phyloP scores from a whole-genome alignment of 1,139 yeast genomes.

The Hansenula sp. region DNA sequence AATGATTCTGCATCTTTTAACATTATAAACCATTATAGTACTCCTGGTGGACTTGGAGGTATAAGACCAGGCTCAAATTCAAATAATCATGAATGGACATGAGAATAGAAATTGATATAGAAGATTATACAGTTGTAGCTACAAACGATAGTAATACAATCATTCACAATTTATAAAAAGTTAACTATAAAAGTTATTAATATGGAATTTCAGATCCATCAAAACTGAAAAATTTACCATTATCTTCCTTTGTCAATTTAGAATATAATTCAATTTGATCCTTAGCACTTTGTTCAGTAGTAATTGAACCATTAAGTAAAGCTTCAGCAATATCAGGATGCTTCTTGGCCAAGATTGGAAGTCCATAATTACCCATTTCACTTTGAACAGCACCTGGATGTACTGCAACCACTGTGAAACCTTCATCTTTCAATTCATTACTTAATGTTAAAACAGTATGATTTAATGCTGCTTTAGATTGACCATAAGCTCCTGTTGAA shows the following conservation, averaged over 20 bases:
- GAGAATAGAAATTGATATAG: not conserved
- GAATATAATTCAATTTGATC: not conserved
- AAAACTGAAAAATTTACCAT: conserved; percentile 5
- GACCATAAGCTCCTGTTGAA: conserved; percentile 26
- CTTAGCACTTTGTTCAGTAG: conserved; percentile 1
- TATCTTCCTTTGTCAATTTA: conserved; percentile 1
- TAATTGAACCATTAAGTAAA: not conserved
- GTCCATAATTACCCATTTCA: not conserved
- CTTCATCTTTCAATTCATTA: conserved; percentile 21
- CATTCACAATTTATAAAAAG: too few relatives aligned
- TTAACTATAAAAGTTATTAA: not conserved
- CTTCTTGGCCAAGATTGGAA: conserved; percentile 12
- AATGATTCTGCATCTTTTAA: conserved; percentile 6
- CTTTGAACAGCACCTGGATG: conserved; percentile 28
- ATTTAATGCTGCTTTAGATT: conserved; percentile 32
- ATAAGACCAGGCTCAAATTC: conserved; percentile 12
- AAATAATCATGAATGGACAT: conserved; percentile 13
- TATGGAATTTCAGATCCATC: conserved; percentile 1
- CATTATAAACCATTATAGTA: conserved; percentile 16
- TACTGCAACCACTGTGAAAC: conserved; percentile 23
- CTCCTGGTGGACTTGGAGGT: conserved; percentile 17
- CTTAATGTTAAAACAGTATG: conserved; percentile 21
- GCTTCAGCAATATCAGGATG: conserved; percentile 12
- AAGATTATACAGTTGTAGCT: too few relatives aligned
- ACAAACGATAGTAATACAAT: too few relatives aligned